Percentiles rank a stretch among this genome's conserved stretches.
phyloP scores from a whole-genome alignment of 768 basidiomycete genomes.

The Obba rivulosa region DNA sequence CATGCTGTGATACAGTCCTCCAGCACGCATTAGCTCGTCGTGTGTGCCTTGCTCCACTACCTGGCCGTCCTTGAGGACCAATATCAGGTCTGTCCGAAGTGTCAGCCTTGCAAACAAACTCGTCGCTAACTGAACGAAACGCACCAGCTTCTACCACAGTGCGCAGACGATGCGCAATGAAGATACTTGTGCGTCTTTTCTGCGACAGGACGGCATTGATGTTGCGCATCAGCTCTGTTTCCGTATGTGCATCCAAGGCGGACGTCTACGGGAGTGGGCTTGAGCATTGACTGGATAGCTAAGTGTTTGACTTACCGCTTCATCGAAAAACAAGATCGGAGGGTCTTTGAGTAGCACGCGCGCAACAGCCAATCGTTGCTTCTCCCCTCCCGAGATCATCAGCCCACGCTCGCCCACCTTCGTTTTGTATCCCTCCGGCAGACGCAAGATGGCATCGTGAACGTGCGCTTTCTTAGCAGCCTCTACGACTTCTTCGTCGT shows the following conservation, averaged over 20 bases:
- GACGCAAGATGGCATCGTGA: slow-evolving; percentile 66
- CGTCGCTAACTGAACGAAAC: slow-evolving; percentile 5
- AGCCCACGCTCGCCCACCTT: slow-evolving; percentile 94
- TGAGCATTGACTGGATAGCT: neutral
- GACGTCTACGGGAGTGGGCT: slow-evolving; percentile 62
- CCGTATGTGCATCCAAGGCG: slow-evolving; percentile 91
- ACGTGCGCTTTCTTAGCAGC: slow-evolving; percentile 87
- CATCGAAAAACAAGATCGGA: slow-evolving; percentile 95
- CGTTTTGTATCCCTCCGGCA: slow-evolving; percentile 86
- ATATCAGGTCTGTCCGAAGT: slow-evolving; percentile 67
- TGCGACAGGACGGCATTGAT: slow-evolving; percentile 76
- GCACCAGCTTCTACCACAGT: slow-evolving; percentile 87
- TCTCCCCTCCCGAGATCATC: slow-evolving; percentile 99
- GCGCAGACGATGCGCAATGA: slow-evolving; percentile 90
- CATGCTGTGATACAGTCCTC: slow-evolving; percentile 75
- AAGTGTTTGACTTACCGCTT: slow-evolving; percentile 62
- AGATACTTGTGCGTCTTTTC: slow-evolving; percentile 86
- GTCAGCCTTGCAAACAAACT: too few relatives aligned
- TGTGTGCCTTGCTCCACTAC: slow-evolving; percentile 95
- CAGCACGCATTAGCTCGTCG: slow-evolving; percentile 67
- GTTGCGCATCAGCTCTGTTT: slow-evolving; percentile 91
- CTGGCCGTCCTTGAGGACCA: slow-evolving; percentile 86
- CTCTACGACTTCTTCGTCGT: slow-evolving; percentile 74
- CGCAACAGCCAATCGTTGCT: slow-evolving; percentile 93
- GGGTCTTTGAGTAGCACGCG: slow-evolving; percentile 91